A percentile compares a stretch with the other conserved stretches of the same genome.
Evolutionary conservation across 192 early-diverging fungal genomes (phyloP).

Genomic region (Mortierella antarctica): DNA sequence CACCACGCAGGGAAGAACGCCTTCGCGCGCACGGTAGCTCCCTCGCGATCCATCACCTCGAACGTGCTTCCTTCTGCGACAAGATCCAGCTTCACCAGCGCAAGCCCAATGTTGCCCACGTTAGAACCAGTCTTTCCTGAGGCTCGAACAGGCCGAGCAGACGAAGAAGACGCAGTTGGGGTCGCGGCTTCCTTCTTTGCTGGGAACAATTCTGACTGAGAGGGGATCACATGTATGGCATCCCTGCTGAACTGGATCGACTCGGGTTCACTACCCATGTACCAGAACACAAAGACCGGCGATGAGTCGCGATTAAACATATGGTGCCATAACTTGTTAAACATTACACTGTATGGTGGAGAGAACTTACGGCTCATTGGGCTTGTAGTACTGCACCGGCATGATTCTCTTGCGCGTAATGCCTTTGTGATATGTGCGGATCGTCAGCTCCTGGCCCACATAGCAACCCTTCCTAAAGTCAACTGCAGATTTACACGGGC

Average conservation of each 20-base stretch:
- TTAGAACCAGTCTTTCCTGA: conserved; percentile 75
- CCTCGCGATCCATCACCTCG: conserved; percentile 52
- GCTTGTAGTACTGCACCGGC: conserved; percentile 74
- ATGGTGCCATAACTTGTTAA: background rate
- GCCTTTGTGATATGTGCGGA: conserved; percentile 95
- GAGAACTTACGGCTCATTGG: conserved; percentile 56
- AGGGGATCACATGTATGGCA: conserved; percentile 28
- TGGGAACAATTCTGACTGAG: conserved; percentile 37
- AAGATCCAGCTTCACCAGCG: conserved; percentile 87
- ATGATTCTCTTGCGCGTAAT: conserved; percentile 93
- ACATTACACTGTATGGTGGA: conserved; percentile 1
- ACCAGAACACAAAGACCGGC: background rate
- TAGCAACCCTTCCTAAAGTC: conserved; percentile 99
- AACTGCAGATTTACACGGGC: conserved; percentile 63
- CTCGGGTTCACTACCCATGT: conserved; percentile 49
- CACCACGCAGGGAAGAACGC: conserved; percentile 52
- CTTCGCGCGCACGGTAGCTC: conserved; percentile 30
- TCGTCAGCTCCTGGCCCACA: conserved; percentile 97
- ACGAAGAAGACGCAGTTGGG: conserved; percentile 43
- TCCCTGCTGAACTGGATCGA: conserved; percentile 27
- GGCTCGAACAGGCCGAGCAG: conserved; percentile 48
- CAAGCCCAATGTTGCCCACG: conserved; percentile 85
- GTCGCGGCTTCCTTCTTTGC: conserved; percentile 12
- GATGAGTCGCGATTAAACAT: conserved; percentile 15
- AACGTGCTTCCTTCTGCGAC: conserved; percentile 50